Evolutionary conservation across 2,329 filamentous ascomycete species (phyloP).

Genomic region (Aureobasidium sp.): DNA sequence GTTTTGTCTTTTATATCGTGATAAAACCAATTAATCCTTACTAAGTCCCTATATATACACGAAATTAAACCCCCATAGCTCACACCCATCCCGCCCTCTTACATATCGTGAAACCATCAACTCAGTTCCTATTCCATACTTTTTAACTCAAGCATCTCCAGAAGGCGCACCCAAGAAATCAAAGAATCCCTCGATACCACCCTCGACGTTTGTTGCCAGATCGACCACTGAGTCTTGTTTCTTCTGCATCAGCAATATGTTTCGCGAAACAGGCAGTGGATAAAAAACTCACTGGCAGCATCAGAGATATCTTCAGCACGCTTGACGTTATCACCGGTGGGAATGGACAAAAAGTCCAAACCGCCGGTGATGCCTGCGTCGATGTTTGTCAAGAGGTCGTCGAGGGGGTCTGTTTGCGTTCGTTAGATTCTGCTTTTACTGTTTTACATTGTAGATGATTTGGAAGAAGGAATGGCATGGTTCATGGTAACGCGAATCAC

Average conservation of each 20-base stretch:
- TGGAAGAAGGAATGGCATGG: not conserved
- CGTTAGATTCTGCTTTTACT: not conserved
- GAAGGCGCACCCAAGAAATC: not conserved
- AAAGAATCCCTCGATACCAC: not conserved
- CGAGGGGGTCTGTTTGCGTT: not conserved
- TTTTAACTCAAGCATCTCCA: not conserved
- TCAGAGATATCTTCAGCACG: not conserved
- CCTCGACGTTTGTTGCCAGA: not conserved
- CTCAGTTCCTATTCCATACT: no score
- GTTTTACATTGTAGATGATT: no score
- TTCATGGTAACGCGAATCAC: not conserved
- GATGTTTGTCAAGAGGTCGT: slow-evolving; percentile 1
- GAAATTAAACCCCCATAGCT: not conserved
- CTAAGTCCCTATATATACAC: no score
- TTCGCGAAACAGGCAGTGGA: no score
- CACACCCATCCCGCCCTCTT: no score
- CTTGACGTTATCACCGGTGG: not conserved
- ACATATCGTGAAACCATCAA: no score
- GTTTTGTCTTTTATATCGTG: no score
- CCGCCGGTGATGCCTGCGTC: not conserved
- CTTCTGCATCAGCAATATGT: not conserved
- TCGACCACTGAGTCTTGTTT: not conserved
- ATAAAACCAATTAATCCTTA: no score
- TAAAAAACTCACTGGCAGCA: not conserved
- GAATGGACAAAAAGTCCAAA: not conserved